These are phyloP conservation scores for Apiotrichum domesticum DNA, from an alignment of 1,284 basidiomycete species.

Conservation along the genomic window DNA sequence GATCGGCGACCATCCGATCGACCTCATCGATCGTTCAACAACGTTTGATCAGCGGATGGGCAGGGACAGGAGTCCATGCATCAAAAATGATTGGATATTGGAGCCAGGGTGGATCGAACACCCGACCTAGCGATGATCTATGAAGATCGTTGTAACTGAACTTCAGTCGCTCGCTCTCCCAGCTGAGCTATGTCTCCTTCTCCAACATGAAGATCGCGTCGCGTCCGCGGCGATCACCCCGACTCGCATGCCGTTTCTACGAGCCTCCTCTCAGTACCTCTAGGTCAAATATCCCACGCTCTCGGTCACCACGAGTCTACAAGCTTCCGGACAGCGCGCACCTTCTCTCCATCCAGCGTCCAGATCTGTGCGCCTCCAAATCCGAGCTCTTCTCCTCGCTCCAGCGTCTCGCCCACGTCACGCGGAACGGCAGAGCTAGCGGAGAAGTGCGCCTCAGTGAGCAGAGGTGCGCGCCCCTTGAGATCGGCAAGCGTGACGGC, in stretches of 20 bases:
- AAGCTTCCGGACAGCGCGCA: slow-evolving; percentile 1
- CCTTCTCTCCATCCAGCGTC: slow-evolving; percentile 11
- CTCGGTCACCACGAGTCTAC: slow-evolving; percentile 1
- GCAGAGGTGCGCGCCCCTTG: slow-evolving; percentile 52
- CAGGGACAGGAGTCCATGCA: too few species aligned
- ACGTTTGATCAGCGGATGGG: too few species aligned
- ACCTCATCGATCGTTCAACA: too few species aligned
- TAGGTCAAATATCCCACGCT: too few species aligned
- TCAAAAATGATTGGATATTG: background rate
- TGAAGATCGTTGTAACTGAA: slow-evolving; percentile 2
- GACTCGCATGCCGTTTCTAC: too few species aligned
- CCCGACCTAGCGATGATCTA: slow-evolving; percentile 9
- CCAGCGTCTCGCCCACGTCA: background rate
- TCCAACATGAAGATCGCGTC: too few species aligned
- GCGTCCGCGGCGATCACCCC: too few species aligned
- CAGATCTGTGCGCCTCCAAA: slow-evolving; percentile 12
- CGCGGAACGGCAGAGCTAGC: slow-evolving; percentile 9
- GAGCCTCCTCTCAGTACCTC: too few species aligned
- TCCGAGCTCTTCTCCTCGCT: slow-evolving; percentile 12
- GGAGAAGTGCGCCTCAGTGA: slow-evolving; percentile 28
- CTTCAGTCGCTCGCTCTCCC: slow-evolving; percentile 16
- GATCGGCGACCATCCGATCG: too few species aligned
- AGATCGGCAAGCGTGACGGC: slow-evolving; percentile 34
- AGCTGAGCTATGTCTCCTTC: slow-evolving; percentile 27
- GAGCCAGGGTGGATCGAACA: slow-evolving; percentile 11